phyloP scores from a whole-genome alignment of 208 protist species.

The Leishmania lainsoni region DNA sequence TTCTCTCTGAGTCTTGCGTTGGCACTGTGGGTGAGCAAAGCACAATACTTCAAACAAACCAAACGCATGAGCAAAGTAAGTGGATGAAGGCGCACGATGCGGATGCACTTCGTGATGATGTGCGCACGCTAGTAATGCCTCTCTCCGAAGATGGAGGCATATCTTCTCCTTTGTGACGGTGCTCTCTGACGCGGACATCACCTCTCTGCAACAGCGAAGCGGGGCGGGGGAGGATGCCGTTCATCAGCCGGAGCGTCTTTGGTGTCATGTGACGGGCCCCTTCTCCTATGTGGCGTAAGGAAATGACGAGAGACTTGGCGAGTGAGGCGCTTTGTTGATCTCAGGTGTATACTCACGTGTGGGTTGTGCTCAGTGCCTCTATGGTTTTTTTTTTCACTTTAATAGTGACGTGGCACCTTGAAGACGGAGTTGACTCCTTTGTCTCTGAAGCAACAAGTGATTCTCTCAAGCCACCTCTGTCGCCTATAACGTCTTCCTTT shows the following conservation, averaged over 20 bases:
- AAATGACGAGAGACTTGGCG: neutral
- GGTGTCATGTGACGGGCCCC: neutral
- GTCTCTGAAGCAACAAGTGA: neutral
- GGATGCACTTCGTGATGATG: neutral
- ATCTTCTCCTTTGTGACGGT: neutral
- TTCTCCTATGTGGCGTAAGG: neutral
- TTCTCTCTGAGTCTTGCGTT: neutral
- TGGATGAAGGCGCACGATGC: neutral
- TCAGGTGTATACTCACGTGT: neutral
- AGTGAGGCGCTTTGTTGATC: neutral
- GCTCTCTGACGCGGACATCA: neutral
- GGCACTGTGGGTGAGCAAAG: neutral
- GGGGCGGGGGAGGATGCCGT: neutral
- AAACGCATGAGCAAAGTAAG: neutral
- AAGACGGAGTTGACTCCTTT: neutral
- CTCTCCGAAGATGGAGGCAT: neutral
- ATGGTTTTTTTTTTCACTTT: neutral
- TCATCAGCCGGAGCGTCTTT: neutral
- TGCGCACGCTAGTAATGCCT: neutral
- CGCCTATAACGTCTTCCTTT: constrained; percentile 6
- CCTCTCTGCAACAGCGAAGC: neutral
- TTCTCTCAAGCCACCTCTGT: constrained; percentile 1
- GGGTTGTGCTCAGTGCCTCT: neutral
- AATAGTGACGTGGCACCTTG: neutral
- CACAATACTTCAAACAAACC: neutral